These are phyloP conservation scores for Fusarium keratoplasticum DNA, from an alignment of 2,329 filamentous ascomycete species.

Conservation along the genomic window DNA sequence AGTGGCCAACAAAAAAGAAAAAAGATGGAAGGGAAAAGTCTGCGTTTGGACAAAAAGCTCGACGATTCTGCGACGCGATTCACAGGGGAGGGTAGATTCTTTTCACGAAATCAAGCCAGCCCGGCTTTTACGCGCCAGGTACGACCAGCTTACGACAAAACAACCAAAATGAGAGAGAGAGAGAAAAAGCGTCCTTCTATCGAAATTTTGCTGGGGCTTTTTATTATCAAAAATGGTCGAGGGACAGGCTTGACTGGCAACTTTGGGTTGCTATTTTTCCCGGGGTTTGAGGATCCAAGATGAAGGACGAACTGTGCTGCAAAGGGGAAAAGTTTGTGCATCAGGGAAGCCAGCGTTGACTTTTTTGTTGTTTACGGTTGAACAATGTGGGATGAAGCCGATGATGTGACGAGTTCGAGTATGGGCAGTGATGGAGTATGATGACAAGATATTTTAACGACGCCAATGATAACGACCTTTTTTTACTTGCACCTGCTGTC, in stretches of 20 bases:
- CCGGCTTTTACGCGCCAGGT: constrained; percentile 1
- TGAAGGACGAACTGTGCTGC: constrained; percentile 11
- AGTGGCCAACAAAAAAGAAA: background rate
- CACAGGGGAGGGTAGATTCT: constrained; percentile 7
- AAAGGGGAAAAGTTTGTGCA: constrained; percentile 30
- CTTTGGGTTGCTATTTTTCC: background rate
- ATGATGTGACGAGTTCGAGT: constrained; percentile 23
- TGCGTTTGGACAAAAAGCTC: constrained; percentile 21
- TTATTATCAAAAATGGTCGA: constrained; percentile 17
- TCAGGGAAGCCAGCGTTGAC: constrained; percentile 38
- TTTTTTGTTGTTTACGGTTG: constrained; percentile 12
- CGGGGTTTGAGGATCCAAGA: background rate
- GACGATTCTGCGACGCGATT: constrained; percentile 9
- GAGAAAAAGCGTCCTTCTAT: constrained; percentile 21
- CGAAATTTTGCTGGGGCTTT: constrained; percentile 11
- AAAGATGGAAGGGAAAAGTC: constrained; percentile 4
- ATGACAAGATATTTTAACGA: constrained; percentile 44
- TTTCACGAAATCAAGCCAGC: background rate
- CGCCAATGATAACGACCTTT: constrained; percentile 42
- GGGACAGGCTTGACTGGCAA: background rate
- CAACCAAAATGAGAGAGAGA: constrained; percentile 24
- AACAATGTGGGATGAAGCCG: constrained; percentile 1
- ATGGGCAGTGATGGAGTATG: constrained; percentile 30
- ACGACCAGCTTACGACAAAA: constrained; percentile 32
- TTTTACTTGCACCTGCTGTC: constrained; percentile 20